Evolutionary conservation across 2,329 filamentous ascomycete genomes (phyloP), one percentile per base, ranked within the genome.

Genomic region (Pseudocercospora eumusae): DNA sequence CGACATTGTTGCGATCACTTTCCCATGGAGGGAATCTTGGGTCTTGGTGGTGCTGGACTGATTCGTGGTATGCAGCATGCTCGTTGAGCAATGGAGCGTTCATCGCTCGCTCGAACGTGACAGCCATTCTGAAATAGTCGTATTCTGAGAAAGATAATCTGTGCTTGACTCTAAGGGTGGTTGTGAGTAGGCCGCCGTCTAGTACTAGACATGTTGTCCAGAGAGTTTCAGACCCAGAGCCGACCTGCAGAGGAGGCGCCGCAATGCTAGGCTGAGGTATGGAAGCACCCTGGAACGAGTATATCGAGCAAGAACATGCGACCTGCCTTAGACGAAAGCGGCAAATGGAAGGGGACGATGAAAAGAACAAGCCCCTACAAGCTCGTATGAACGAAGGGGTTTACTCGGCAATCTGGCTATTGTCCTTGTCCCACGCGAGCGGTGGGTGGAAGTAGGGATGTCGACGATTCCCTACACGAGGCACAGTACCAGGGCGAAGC

Each of bases 1-100:
- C 45, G 9, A 67, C 50, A 28, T 47, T 60, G 8, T 52, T 10
- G 23, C 47, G 23, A 18, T 52, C 31, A 21, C 63, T 56, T 47
- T 68, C 65, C 66, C 65, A 68, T 52, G 65, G 66, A 42, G 66
- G 66, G 11, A 47, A 23, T 15, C 25, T 13, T 10, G 52, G 25
- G 21, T 23, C 9, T 11, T 9, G 21, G 13, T 9, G 21, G 13
- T 31, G 25, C 13, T 49, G 15, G n/a, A n/a, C 11, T 7, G 23
- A 18, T 10, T 52, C 47, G 15, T 52, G 11, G 47, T 28, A 28
- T 25, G 4, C 25, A 10, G 47, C 11, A 52, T 52, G 25, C 2
- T 25, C 47, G 25, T 25, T 25, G 13, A 28, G 18, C 8, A 15
- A n/a, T 27, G 25, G 15, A 18, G 11, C n/a, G 7, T n/a, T n/a